phyloP scores from a whole-genome alignment of 352 stramenopile genomes.

The Pythium dissimile region DNA sequence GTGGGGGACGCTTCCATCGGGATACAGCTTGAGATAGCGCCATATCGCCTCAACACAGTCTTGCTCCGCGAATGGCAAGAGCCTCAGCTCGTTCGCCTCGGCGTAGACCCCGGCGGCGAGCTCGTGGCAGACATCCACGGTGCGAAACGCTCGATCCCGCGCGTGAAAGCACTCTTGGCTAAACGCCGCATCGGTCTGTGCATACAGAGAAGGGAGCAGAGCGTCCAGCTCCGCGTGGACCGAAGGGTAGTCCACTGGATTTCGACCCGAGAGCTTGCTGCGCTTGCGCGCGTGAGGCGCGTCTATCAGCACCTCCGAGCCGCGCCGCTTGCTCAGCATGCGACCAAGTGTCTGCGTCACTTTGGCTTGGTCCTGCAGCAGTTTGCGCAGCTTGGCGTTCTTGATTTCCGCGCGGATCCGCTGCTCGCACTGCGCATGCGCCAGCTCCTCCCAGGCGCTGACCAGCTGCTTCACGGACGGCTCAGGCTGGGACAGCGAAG shows the following conservation, averaged over 20 bases:
- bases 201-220: constrained; percentile 12
- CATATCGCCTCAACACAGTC: constrained; percentile 4
- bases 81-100: constrained; percentile 2
- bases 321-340: constrained; percentile 12
- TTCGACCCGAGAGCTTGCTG: not conserved
- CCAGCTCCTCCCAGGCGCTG: constrained; percentile 20
- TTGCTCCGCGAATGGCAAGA: constrained; percentile 4
- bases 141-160: not conserved
- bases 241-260: not conserved
- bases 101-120: not conserved
- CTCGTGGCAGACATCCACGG: not conserved
- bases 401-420: constrained; percentile 41
- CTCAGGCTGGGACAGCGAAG: not conserved
- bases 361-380: constrained; percentile 61
- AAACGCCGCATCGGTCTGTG: constrained; percentile 11
- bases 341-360: constrained; percentile 27
- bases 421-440: constrained; percentile 19
- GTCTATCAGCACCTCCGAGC: constrained; percentile 3
- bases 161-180: constrained; percentile 6
- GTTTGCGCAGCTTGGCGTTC: constrained; percentile 49
- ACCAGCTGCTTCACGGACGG: constrained; percentile 31
- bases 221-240: constrained; percentile 1
- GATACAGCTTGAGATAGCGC: constrained; percentile 7
- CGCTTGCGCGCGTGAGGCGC: not conserved
- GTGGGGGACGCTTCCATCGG: not conserved